Conservation (phyloP, 768 basidiomycete species). For the Nidularia pulvinata region DNA sequence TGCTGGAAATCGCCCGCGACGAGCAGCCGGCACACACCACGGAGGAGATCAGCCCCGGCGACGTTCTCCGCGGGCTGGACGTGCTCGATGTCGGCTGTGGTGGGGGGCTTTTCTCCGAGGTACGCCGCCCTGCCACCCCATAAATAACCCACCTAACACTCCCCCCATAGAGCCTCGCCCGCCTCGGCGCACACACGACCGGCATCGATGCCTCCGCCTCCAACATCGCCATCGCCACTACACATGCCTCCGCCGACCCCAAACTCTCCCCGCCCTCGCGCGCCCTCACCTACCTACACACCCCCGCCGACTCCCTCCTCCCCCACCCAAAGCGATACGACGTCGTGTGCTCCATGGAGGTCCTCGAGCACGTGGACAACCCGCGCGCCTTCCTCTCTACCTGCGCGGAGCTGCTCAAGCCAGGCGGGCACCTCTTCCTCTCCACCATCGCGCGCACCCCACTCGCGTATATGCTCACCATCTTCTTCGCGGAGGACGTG, state of each 20-base stretch:
- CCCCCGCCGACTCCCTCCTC: constrained; percentile 75
- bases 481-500: constrained; percentile 76
- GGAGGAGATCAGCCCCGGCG: constrained; percentile 19
- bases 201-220: constrained; percentile 92
- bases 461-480: constrained; percentile 48
- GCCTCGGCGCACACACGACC: constrained; percentile 84
- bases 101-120: constrained; percentile 92
- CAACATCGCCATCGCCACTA: constrained; percentile 83
- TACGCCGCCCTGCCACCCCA: constrained; percentile 24
- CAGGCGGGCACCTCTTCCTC: constrained; percentile 93
- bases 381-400: constrained; percentile 81
- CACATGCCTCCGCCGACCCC: constrained; percentile 83
- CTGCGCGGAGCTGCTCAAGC: constrained; percentile 90
- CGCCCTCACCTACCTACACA: constrained; percentile 65
- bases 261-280: constrained; percentile 36
- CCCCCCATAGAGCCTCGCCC: constrained; percentile 68
- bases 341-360: constrained; percentile 97
- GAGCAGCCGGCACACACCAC: constrained; percentile 33
- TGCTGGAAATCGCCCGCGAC: constrained; percentile 62
- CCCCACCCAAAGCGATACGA: constrained; percentile 72
- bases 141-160: constrained; percentile 3
- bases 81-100: constrained; percentile 95
- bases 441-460: constrained; percentile 89
- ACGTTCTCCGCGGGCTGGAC: constrained; percentile 61
- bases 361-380: constrained; percentile 96